These are phyloP conservation scores for Penicillium sp. DNA, from an alignment of 2,329 filamentous ascomycete species.

Conservation along the genomic window DNA sequence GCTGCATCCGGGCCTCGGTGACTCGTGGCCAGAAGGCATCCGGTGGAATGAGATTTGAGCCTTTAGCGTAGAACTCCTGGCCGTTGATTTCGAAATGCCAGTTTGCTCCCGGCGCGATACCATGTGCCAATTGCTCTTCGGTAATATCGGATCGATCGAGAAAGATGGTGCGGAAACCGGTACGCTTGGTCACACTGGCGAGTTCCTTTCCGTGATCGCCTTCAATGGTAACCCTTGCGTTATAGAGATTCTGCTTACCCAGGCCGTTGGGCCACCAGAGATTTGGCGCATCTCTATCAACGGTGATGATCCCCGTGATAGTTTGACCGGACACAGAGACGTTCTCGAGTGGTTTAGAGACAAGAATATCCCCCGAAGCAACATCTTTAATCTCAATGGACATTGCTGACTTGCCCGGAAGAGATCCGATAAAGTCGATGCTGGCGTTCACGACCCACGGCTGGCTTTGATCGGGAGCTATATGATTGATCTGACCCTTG, in stretches of 20 bases:
- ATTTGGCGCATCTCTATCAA: constrained; percentile 48
- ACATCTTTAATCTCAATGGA: constrained; percentile 49
- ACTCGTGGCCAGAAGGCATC: constrained; percentile 63
- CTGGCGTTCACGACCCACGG: constrained; percentile 63
- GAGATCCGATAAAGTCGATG: constrained; percentile 54
- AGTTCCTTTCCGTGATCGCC: constrained; percentile 38
- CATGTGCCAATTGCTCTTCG: constrained; percentile 51
- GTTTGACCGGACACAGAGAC: constrained; percentile 43
- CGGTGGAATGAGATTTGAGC: constrained; percentile 62
- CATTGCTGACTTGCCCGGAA: constrained; percentile 47
- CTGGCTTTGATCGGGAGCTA: constrained; percentile 55
- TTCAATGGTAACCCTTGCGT: constrained; percentile 51
- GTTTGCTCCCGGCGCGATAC: constrained; percentile 57
- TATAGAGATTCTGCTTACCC: constrained; percentile 58
- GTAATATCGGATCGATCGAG: constrained; percentile 57
- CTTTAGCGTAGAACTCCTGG: constrained; percentile 62
- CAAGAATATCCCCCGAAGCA: constrained; percentile 39
- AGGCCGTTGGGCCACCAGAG: constrained; percentile 62
- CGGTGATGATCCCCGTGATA: constrained; percentile 50
- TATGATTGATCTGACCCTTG: constrained; percentile 56
- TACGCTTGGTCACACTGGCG: constrained; percentile 51
- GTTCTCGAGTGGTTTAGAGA: constrained; percentile 40
- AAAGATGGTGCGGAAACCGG: constrained; percentile 62
- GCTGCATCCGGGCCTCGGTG: constrained; percentile 50
- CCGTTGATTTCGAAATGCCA: constrained; percentile 67